Evolutionary conservation across 2,329 filamentous ascomycete genomes (phyloP).

Genomic region (Stagonosporopsis tanaceti): DNA sequence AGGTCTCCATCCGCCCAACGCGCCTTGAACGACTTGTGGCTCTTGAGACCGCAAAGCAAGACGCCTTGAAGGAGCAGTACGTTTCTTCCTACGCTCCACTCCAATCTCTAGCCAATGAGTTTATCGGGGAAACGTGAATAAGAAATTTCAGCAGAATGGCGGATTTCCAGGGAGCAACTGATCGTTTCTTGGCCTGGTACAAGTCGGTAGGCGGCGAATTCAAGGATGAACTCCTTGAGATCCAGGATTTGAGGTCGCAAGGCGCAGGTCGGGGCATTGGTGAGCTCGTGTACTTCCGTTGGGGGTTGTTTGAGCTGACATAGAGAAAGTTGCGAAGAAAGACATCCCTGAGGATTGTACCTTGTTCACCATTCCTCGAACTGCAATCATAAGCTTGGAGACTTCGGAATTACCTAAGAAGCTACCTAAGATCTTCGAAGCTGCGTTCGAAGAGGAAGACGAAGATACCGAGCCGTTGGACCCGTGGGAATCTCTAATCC

Average conservation of each 20-base stretch:
- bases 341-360: constrained; percentile 29
- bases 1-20: not conserved
- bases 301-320: not conserved
- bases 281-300: constrained; percentile 5
- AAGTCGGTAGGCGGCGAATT: constrained; percentile 31
- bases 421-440: constrained; percentile 28
- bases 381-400: constrained; percentile 31
- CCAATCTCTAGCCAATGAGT: not conserved
- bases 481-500: constrained; percentile 32
- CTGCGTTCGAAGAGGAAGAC: constrained; percentile 21
- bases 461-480: constrained; percentile 28
- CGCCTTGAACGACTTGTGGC: not conserved
- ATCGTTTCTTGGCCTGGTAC: constrained; percentile 32
- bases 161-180: constrained; percentile 28
- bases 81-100: not conserved
- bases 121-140: not conserved
- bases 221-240: constrained; percentile 31
- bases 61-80: not conserved
- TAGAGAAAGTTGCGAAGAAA: constrained; percentile 21
- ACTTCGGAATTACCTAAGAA: constrained; percentile 28
- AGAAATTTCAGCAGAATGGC: constrained; percentile 12
- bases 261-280: constrained; percentile 36
- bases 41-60: not conserved
- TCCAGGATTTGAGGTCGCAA: constrained; percentile 27
- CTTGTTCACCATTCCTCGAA: constrained; percentile 31